Evolutionary conservation across 2,329 filamentous ascomycete species (phyloP).

Genomic region (Talaromyces sp.): DNA sequence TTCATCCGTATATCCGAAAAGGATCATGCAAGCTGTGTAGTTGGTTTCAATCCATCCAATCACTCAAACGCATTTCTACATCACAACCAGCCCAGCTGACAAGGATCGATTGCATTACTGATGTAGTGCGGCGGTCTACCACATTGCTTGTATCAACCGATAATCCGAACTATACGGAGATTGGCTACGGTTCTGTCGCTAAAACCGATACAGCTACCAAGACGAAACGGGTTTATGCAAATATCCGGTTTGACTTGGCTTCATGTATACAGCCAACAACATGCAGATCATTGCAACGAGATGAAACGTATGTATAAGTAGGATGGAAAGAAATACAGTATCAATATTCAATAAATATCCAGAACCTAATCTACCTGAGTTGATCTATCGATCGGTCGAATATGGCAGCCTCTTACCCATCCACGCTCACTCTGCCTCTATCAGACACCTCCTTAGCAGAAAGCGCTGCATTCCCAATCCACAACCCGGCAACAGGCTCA

Average conservation of each 20-base stretch:
- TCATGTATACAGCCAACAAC: not conserved
- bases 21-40: not conserved
- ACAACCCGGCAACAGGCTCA: not conserved
- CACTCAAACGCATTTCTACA: not conserved
- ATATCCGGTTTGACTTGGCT: not conserved
- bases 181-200: not conserved
- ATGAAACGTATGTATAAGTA: not conserved
- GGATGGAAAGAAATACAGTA: not conserved
- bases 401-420: not conserved
- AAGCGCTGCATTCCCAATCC: not conserved
- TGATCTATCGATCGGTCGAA: not conserved
- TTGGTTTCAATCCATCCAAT: not conserved
- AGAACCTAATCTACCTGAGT: not conserved
- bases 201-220: not conserved
- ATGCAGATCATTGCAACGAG: not conserved
- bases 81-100: not conserved
- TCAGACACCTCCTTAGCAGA: not conserved
- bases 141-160: not conserved
- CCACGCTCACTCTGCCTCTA: not conserved
- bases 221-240: not conserved
- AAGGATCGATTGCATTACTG: not conserved
- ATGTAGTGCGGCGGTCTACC: not conserved
- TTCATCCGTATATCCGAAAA: not conserved
- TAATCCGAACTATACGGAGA: not conserved
- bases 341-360: not conserved